Evolutionary conservation across 768 basidiomycete species (phyloP), one percentile per base, ranked within the genome.

Genomic region (Butyriboletus loyo): DNA sequence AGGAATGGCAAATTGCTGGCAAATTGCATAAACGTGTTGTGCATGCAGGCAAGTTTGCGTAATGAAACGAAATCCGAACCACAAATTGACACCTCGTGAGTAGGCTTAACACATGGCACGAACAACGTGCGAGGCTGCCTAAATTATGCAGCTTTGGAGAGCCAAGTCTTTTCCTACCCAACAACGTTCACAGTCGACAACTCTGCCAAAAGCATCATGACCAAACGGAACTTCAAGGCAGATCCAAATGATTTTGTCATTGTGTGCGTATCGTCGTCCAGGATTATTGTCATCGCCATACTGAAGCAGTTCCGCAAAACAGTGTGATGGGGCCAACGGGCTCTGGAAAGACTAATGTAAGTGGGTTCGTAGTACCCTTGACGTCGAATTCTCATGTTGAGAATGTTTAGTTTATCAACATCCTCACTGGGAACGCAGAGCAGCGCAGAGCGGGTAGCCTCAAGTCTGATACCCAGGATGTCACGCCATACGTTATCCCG

Each of bases 311-410:
- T 10, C 15, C 17, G 0, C 5, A 4, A 30, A 28, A 52, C 25
- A 56, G 63, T 22, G 4, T 66, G 15, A 66, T 66, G 62, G 64
- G 64, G 0, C 64, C 57, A 14, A 66, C 61, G 3, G 64, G 64
- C 28, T 50, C 64, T 5, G 64, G 64, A 8, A 65, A 63, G 51
- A 61, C 52, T 7, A 64, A 61, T 22, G 64, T 63, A 19, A 44
- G 63, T 49, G 15, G 19, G 1, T 37, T n/a, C 11, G 2, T 43
- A 4, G 27, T 19, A 13, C 6, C 10, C 15, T 8, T 19, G n/a
- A 19, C 19, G 2, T 38, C 5, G 36, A 32, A 44, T 27, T 15
- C 21, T 36, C 10, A 36, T 22, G 10, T 40, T 11, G 30, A 19
- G 17, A 4, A 35, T 13, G 5, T 19, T 4, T 8, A 63, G 61